Percentiles rank a stretch among this genome's conserved stretches.
Conservation (phyloP, 2,329 filamentous ascomycete genomes). For the Macrophomina phaseolina region DNA sequence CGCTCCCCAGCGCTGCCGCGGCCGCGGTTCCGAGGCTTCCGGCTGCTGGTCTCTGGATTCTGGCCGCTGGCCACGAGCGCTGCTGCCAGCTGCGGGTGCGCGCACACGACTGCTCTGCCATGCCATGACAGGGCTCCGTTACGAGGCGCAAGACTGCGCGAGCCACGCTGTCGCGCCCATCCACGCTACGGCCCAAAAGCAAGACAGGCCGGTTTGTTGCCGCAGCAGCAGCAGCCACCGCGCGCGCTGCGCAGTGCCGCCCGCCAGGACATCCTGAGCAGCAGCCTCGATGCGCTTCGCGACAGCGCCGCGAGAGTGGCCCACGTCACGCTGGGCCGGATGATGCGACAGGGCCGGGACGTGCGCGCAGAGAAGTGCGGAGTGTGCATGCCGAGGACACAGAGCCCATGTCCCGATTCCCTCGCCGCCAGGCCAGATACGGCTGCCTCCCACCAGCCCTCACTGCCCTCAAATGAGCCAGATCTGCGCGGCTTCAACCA, state of each 20-base stretch:
- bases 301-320: not conserved
- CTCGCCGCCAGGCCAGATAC: not conserved
- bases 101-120: constrained; percentile 10
- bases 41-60: constrained; percentile 12
- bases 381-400: constrained; percentile 4
- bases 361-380: constrained; percentile 8
- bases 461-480: not conserved
- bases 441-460: not conserved
- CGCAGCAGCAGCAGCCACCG: not conserved
- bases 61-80: constrained; percentile 1
- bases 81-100: constrained; percentile 1
- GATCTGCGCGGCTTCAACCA: constrained; percentile 12
- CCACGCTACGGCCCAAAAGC: constrained; percentile 19
- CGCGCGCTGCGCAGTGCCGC: constrained; percentile 5
- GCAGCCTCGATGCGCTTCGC: not conserved
- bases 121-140: not conserved
- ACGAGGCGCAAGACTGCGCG: not conserved
- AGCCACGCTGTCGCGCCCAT: constrained; percentile 5
- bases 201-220: not conserved
- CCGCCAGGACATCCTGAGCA: not conserved
- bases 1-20: constrained; percentile 3
- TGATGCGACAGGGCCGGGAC: constrained; percentile 7
- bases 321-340: constrained; percentile 13
- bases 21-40: constrained; percentile 10
- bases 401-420: not conserved